Base-by-base conservation (phyloP, 306 rosid genomes). In the Sicyos baderoa region DNA sequence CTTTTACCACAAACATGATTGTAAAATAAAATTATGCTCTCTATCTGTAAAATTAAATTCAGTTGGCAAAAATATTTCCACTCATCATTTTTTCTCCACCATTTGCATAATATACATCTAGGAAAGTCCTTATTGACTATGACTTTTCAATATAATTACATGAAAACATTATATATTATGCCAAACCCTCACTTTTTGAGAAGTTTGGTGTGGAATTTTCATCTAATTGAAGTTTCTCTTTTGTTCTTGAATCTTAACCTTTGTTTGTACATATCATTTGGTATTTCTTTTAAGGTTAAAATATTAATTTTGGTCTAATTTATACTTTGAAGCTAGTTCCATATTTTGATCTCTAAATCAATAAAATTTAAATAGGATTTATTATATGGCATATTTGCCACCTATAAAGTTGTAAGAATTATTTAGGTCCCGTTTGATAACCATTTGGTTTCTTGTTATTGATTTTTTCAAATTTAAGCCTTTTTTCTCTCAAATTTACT, bases 31-130 rank as follows among this genome's bases (percentile, higher is more conserved):
- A 53, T 17, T 17, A 17, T 9, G 12, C n/a, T 55, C 32, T 54
- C 27, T 54, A 13, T 54, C 13, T 53, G 13, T 53, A 25, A 18
- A 17, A 52, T n/a, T 51, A 51, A 51, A 16, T 5, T 51, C n/a
- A 51, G 10, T 51, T 51, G 55, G 17, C 2, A 54, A 54, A 49
- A 54, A 54, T 54, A 54, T 54, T 19, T 2, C 3, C 3, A 9
- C 40, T 25, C 63, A 57, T 57, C 40, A 57, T 32, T 32, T 55
- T 55, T 19, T 32, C 60, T 55, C 60, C 60, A 55, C 60, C 16
- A 55, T 57, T 57, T 25, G 14, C 29, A 54, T 9, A 54, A 57
- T 57, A 23, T 57, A 23, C 25, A 13, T 22, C 37, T 56, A 23
- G 37, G 17, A 22, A 56, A 12, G 40, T 56, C 62, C 6, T 56